Evolutionary conservation across 371 early-diverging fungal species (phyloP), one percentile per base, ranked within the genome.

Genomic region (Zopfochytrium polystomum): DNA sequence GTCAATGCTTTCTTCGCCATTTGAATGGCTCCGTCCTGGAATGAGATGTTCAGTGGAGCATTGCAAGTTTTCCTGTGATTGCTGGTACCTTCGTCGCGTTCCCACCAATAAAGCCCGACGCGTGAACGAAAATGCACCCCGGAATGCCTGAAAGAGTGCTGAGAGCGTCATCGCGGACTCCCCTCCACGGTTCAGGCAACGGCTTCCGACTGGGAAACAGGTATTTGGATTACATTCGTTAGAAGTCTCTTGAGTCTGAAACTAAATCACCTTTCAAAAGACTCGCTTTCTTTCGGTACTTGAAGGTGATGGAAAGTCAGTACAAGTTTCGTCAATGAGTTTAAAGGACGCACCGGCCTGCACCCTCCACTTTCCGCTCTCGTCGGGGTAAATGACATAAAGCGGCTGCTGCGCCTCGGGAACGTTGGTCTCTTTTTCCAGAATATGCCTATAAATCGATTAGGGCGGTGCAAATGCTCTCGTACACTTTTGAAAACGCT

Each of bases 41-140:
- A 25, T 18, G 22, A 6, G 22, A 47, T 23, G 7, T 45, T 55
- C 15, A 35, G 23, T 15, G 88, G 64, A 96, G 85, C 20, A 43
- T 33, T 11, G 35, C 20, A 52, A 9, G 20, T 52, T 23, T 34
- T 9, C 27, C 7, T 43, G 27, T 32, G 11, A 9, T 18, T n/a
- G 60, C 87, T 68, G 50, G 52, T 30, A 69, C 88, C 52, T 80
- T 73, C 9, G 88, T 86, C 73, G 81, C 72, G 72, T 87, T 81
- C 47, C 87, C 90, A 15, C 92, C 93, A 73, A 91, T 93, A 66
- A 93, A 93, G 34, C 99, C 99, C 13, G 89, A 81, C 66, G 92
- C 90, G 70, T 99, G 99, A 13, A 97, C 93, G 82, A 98, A 99
- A 34, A 93, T 80, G 60, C 91, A 89, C 20, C 85, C 92, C 26